Evolutionary conservation across 2,329 filamentous ascomycete species (phyloP), one percentile per base, ranked within the genome.

Genomic region (Incumbomyces delicatus): DNA sequence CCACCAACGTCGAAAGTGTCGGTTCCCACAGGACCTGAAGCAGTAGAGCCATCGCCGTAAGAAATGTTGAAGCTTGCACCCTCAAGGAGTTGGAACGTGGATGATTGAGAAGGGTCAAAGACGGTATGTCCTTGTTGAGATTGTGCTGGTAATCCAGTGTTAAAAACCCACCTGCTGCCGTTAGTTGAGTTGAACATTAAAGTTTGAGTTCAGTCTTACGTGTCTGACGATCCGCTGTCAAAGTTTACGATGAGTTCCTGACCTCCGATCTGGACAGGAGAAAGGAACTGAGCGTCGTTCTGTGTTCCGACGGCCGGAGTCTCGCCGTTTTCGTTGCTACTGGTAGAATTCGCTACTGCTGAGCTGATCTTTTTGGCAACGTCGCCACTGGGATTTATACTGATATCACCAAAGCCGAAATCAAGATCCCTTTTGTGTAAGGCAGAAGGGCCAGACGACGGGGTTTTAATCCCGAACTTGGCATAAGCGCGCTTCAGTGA

Each of bases 221-320:
- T 72, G 63, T 87, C 83, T 11, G 83, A 76, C 1, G 82, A 86
- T 47, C 83, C 83, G n/a, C 81, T 83, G 63, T 87, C 83, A 59
- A 87, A 85, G 61, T 85, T 78, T 60, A 87, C 66, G 58, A 80
- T 77, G 48, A 87, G 58, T 3, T 71, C 74, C 65, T 87, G 83
- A 4, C 79, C 80, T 50, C 83, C 83, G 52, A 87, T 75, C n/a
- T 61, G 73, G 44, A 87, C 78, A 0, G 81, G 80, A 1, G 80
- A 76, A 11, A 89, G 72, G 58, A 85, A 89, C 49, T 86, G 78
- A 40, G 76, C 71, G 58, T 85, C 83, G 55, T 80, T 78, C 37
- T 74, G 65, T 52, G 81, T 77, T 11, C 81, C 78, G 22, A 76
- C 80, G 44, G 81, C 80, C 27, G 76, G 67, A 44, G 86, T 85